phyloP scores from a whole-genome alignment of 1,139 yeast genomes.

The Yamadazyma conglobata region DNA sequence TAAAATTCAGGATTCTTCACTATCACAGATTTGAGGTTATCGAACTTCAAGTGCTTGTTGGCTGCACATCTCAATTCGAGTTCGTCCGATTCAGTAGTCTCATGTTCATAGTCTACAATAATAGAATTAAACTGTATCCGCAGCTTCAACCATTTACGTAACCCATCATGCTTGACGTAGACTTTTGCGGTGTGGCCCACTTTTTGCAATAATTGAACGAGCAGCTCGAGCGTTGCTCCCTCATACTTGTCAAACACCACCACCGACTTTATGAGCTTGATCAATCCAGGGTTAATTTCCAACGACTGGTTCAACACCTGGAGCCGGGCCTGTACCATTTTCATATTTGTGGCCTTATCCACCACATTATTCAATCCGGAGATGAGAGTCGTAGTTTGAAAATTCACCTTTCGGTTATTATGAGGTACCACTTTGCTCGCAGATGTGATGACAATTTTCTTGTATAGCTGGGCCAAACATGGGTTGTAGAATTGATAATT shows the following conservation, averaged over 20 bases:
- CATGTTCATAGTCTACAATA: conserved; percentile 8
- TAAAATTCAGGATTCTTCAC: conserved; percentile 6
- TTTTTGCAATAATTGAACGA: conserved; percentile 5
- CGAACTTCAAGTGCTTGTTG: conserved; percentile 1
- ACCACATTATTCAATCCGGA: conserved; percentile 9
- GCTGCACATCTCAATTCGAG: conserved; percentile 9
- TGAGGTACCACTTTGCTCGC: conserved; percentile 20
- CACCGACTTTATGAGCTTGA: conserved; percentile 21
- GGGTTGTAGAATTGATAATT: conserved; percentile 36
- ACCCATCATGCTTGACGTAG: conserved; percentile 8
- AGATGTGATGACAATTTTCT: conserved; percentile 23
- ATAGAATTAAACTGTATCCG: conserved; percentile 7
- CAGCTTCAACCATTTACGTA: conserved; percentile 8
- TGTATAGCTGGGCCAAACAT: conserved; percentile 29
- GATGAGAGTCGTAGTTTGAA: conserved; percentile 22
- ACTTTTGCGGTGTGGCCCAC: conserved; percentile 5
- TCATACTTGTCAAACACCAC: conserved; percentile 19
- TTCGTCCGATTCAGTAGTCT: conserved; percentile 8
- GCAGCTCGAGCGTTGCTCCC: conserved; percentile 34
- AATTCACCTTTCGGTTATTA: conserved; percentile 18
- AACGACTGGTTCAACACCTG: conserved; percentile 25
- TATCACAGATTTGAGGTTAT: conserved; percentile 1
- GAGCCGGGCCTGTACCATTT: conserved; percentile 30
- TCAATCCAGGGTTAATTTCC: conserved; percentile 25
- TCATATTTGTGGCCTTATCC: conserved; percentile 9